Base-by-base conservation (phyloP, 805 yeast genomes). In the Saturnispora mendoncae region DNA sequence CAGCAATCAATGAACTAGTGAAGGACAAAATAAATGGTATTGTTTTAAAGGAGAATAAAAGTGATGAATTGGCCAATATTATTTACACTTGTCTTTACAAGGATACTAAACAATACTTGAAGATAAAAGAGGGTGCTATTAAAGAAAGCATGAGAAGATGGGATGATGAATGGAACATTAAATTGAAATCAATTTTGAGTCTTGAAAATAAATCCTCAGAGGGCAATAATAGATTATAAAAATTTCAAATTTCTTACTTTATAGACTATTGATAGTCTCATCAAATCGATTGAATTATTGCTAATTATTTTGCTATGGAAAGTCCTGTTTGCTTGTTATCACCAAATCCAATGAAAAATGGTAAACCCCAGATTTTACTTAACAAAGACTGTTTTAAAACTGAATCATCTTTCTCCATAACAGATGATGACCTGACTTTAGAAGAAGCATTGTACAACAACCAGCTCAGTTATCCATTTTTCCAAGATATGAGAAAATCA, bases 1-100 rank as follows among this genome's bases (percentile, higher is more conserved):
- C 81, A 0, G 90, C 95, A 2, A 69, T 90, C 12, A 66, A 67
- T 6, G 98, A 92, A 57, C 65, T 92, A 33, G 90, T 92, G 1
- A 65, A 71, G 35, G 72, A 79, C 36, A 73, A 72, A 2, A 65
- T 61, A 1, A 87, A 88, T 55, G 99, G 99, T 1, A 51, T 81
- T 29, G 58, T 72, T 13, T 73, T 82, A 50, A 40, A 44, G 18
- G 47, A 57, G 14, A 57, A 58, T 38, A 47, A 56, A 0, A 64
- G 64, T 41, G 62, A 66, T 12, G 74, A 72, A 33, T 57, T 82
- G 53, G 66, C 70, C 26, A 66, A 67, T 18, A 60, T 50, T 27
- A 46, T 58, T 1, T 51, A 55, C 8, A 50, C 56, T 19, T 43
- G 68, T 14, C 53, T 72, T 35, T 58, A 54, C 36, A 39, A 51